phyloP scores from a whole-genome alignment of 1,284 basidiomycete genomes.

The Ceratobasidium sp. region DNA sequence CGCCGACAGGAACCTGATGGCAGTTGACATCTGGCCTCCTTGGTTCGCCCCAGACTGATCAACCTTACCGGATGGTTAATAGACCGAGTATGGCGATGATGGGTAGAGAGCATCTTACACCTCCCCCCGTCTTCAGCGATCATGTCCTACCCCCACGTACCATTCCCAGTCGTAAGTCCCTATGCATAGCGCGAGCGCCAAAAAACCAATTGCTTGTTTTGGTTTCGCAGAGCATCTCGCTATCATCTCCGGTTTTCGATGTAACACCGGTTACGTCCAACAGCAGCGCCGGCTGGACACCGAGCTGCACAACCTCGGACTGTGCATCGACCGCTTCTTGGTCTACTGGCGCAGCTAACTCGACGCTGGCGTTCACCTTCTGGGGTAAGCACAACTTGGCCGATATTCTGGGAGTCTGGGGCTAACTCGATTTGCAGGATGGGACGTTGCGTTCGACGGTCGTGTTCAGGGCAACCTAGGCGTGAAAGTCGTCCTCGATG shows the following conservation, averaged over 20 bases:
- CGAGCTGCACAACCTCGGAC: slow-evolving; percentile 15
- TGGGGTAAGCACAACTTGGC: not conserved
- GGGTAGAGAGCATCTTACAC: not conserved
- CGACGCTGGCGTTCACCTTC: slow-evolving; percentile 2
- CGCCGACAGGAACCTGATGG: slow-evolving; percentile 12
- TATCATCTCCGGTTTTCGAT: slow-evolving; percentile 4
- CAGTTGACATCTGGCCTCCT: slow-evolving; percentile 11
- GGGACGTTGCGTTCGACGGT: slow-evolving; percentile 20
- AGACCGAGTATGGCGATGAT: not conserved
- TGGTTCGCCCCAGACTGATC: slow-evolving; percentile 19
- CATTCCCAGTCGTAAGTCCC: slow-evolving; percentile 12
- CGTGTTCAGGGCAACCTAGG: slow-evolving; percentile 11
- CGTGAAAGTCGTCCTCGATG: slow-evolving; percentile 10
- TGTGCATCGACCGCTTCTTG: slow-evolving; percentile 6
- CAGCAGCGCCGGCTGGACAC: slow-evolving; percentile 9
- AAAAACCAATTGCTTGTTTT: not conserved
- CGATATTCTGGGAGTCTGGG: no score
- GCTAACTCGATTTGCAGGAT: not conserved
- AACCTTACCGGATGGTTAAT: not conserved
- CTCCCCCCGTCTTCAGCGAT: not conserved
- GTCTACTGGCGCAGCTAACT: slow-evolving; percentile 2
- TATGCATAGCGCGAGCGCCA: not conserved
- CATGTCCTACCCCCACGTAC: slow-evolving; percentile 11
- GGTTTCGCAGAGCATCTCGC: not conserved
- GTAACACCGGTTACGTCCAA: slow-evolving; percentile 17